Conservation (phyloP, 1,139 yeast genomes). For the Saccharomycopsis hybrid region DNA sequence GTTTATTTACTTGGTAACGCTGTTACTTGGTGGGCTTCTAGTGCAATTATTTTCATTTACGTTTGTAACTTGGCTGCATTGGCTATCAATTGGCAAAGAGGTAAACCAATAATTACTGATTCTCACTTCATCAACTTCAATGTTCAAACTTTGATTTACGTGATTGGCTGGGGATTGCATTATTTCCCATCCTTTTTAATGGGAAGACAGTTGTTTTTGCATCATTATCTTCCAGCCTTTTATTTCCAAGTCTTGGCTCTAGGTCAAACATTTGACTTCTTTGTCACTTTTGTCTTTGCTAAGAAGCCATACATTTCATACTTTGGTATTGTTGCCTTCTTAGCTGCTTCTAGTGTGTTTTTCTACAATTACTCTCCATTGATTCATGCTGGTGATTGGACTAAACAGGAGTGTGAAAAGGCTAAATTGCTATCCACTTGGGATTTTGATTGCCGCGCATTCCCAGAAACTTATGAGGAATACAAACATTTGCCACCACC, state of each 20-base stretch:
- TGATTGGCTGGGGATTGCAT: slow-evolving; percentile 83
- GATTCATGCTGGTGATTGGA: slow-evolving; percentile 81
- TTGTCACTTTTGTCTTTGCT: slow-evolving; percentile 43
- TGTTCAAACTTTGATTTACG: slow-evolving; percentile 57
- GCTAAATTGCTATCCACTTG: slow-evolving; percentile 57
- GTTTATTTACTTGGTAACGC: slow-evolving; percentile 89
- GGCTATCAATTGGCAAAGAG: slow-evolving; percentile 73
- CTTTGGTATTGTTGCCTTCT: slow-evolving; percentile 40
- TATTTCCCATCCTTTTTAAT: slow-evolving; percentile 83
- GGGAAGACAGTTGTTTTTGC: slow-evolving; percentile 92
- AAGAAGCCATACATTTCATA: slow-evolving; percentile 40
- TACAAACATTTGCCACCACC: slow-evolving; percentile 6
- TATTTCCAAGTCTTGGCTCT: slow-evolving; percentile 83
- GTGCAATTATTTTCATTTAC: slow-evolving; percentile 52
- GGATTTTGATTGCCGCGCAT: slow-evolving; percentile 81
- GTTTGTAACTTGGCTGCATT: slow-evolving; percentile 46
- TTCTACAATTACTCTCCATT: slow-evolving; percentile 65
- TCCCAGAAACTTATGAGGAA: slow-evolving; percentile 31
- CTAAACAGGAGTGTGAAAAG: slow-evolving; percentile 54
- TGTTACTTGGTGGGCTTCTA: slow-evolving; percentile 81
- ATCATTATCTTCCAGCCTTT: slow-evolving; percentile 86
- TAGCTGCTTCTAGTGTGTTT: slow-evolving; percentile 46
- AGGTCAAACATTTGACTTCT: slow-evolving; percentile 73
- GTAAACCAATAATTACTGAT: slow-evolving; percentile 38
- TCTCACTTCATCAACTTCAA: slow-evolving; percentile 65